These are phyloP conservation scores for Bidens hawaiensis DNA, from an alignment of 140 eudicot genomes.

Conservation along the genomic window DNA sequence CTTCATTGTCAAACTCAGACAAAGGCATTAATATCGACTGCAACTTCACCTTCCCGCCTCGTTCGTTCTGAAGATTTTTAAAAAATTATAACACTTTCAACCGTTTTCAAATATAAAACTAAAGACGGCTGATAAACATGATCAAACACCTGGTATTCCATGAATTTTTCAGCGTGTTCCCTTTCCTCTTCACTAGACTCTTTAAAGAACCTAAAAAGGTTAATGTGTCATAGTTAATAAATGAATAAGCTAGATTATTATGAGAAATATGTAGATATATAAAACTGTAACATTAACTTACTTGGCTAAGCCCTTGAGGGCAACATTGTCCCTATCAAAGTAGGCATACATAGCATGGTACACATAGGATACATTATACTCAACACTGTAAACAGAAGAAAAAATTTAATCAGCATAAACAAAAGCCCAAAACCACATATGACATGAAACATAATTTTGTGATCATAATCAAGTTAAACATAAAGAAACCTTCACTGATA, in stretches of 20 bases:
- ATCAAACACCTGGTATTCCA: conserved; percentile 71
- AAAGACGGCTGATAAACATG: background rate
- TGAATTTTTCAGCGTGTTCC: conserved; percentile 67
- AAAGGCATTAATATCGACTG: conserved; percentile 74
- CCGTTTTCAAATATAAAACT: background rate
- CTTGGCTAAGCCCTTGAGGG: conserved; percentile 90
- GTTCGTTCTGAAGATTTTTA: conserved; percentile 53
- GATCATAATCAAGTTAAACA: background rate
- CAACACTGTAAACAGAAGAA: conserved; percentile 48
- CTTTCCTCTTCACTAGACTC: conserved; percentile 80
- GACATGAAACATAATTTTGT: background rate
- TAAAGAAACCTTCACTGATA: background rate
- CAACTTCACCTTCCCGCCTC: conserved; percentile 88
- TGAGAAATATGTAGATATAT: background rate
- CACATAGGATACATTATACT: conserved; percentile 86
- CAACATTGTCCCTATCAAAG: conserved; percentile 88
- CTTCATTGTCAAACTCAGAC: conserved; percentile 77
- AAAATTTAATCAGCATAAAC: conserved; percentile 2
- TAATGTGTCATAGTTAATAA: background rate
- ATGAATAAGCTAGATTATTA: background rate
- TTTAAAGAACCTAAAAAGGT: conserved; percentile 54
- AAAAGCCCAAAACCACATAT: conserved; percentile 7
- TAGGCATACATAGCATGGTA: conserved; percentile 92
- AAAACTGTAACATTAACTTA: conserved; percentile 19
- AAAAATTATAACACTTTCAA: background rate